These are phyloP conservation scores for Acanthamoeba healyi DNA, from an alignment of 208 protist species.

Conservation along the genomic window DNA sequence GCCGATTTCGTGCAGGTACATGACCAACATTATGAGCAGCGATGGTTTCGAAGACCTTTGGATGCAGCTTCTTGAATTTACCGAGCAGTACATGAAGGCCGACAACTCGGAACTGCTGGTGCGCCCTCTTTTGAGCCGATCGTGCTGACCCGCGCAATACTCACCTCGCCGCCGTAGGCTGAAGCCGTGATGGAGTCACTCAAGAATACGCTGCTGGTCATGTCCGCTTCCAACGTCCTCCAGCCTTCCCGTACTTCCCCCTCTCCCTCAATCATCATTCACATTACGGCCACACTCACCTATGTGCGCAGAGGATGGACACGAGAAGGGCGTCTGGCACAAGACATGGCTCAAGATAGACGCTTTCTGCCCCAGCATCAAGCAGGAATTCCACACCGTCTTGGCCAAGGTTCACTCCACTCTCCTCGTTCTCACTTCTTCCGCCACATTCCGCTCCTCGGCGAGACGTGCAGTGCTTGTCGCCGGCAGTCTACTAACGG, in stretches of 20 bases:
- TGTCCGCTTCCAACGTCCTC: conserved; percentile 80
- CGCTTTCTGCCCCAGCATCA: conserved; percentile 51
- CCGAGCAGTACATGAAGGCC: conserved; percentile 83
- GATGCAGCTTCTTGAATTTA: conserved; percentile 73
- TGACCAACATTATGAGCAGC: conserved; percentile 69
- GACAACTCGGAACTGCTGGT: conserved; percentile 78
- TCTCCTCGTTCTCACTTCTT: too few species aligned
- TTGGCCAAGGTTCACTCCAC: conserved; percentile 34
- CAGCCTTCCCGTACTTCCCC: not conserved
- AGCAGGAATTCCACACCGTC: conserved; percentile 61
- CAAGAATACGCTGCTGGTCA: conserved; percentile 90
- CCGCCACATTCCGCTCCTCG: too few species aligned
- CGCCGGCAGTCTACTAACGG: too few species aligned
- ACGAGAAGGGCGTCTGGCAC: not conserved
- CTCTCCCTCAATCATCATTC: not conserved
- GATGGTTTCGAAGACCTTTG: conserved; percentile 78
- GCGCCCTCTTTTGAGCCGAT: not conserved
- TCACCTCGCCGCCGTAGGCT: not conserved
- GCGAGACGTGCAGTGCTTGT: too few species aligned
- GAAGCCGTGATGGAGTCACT: conserved; percentile 88
- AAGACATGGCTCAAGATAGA: conserved; percentile 47
- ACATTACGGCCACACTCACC: too few species aligned
- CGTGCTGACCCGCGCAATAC: too few species aligned
- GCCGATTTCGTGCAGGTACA: conserved; percentile 79
- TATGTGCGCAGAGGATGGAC: not conserved